Percentiles rank a stretch among this genome's conserved stretches.
Evolutionary conservation across 176 grass and related monocot species (phyloP).

Genomic region (Areca catechu): DNA sequence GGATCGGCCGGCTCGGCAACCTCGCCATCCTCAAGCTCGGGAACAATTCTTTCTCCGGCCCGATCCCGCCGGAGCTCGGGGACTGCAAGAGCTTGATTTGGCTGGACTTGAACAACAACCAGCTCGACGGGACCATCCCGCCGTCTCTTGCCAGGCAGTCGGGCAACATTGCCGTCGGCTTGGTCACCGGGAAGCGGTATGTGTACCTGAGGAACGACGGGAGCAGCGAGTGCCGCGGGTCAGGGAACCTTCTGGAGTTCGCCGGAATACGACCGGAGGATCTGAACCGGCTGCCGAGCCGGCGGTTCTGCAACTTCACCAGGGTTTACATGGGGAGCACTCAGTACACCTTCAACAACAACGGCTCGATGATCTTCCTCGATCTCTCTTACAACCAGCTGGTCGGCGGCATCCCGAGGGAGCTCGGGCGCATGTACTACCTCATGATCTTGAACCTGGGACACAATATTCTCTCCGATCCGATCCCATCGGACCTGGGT

Average conservation of each 20-base stretch:
- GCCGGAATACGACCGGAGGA: constrained; percentile 66
- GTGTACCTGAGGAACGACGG: constrained; percentile 84
- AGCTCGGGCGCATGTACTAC: constrained; percentile 78
- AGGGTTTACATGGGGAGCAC: constrained; percentile 87
- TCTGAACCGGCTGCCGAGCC: constrained; percentile 59
- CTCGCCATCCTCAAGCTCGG: constrained; percentile 78
- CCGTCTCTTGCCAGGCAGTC: constrained; percentile 56
- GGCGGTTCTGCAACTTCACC: constrained; percentile 73
- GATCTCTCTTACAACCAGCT: constrained; percentile 91
- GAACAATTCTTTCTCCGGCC: constrained; percentile 79
- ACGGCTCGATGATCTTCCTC: constrained; percentile 93
- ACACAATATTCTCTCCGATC: constrained; percentile 63
- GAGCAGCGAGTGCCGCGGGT: constrained; percentile 72
- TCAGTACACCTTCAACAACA: constrained; percentile 75
- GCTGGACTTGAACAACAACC: constrained; percentile 83
- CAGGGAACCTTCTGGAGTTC: constrained; percentile 81
- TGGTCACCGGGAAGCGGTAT: constrained; percentile 59
- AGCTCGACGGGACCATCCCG: constrained; percentile 71
- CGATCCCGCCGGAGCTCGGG: constrained; percentile 67
- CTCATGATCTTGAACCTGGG: constrained; percentile 93
- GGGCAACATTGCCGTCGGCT: constrained; percentile 62
- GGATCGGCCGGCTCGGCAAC: constrained; percentile 70
- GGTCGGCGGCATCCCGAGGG: constrained; percentile 49
- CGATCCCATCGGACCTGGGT: constrained; percentile 53
- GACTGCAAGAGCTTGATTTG: constrained; percentile 91